Base-by-base conservation (phyloP, 140 eudicot genomes). In the Bidens hawaiensis region DNA sequence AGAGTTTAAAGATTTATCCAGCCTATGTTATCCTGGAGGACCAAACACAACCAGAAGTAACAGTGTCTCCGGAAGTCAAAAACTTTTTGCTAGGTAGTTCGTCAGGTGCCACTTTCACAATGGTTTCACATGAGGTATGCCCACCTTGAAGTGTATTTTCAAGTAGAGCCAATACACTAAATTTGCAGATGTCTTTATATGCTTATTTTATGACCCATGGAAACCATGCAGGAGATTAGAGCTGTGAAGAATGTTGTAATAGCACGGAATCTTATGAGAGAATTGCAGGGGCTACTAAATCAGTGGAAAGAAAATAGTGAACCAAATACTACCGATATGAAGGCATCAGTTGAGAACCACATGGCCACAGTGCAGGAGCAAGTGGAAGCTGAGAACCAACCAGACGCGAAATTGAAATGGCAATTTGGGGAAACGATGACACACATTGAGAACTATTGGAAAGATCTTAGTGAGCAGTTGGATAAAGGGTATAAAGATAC, bases 31-130 rank as follows among this genome's bases (percentile, higher is more conserved):
- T 2, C 1, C 3, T n/a, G n/a, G n/a, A n/a, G n/a, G n/a, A 9
- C 12, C 2, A 3, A 23, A 4, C 8, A n/a, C 0, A 17, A 10
- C 1, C 21, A 11, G 13, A 46, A 43, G 28, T 25, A n/a, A 26
- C 5, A 7, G 4, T 62, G 57, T 18, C 57, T 27, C 43, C 27
- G 3, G 52, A 41, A 43, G 43, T 45, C 11, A 25, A 15, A 45
- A 45, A 46, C 68, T 62, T 6, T 62, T 42, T 62, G 40, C 25
- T 62, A 24, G 55, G 27, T 45, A 5, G 56, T 46, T 45, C 68
- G 26, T 56, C 27, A 16, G 10, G 17, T 45, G 68, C 43, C 41
- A 45, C 42, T 10, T 43, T 62, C 12, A 62, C 68, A 38, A 1
- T 60, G 31, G 45, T 60, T 40, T 22, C 66, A 60, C 13, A 27